phyloP scores from a whole-genome alignment of 2,329 filamentous ascomycete species.

The Neurospora sp. region DNA sequence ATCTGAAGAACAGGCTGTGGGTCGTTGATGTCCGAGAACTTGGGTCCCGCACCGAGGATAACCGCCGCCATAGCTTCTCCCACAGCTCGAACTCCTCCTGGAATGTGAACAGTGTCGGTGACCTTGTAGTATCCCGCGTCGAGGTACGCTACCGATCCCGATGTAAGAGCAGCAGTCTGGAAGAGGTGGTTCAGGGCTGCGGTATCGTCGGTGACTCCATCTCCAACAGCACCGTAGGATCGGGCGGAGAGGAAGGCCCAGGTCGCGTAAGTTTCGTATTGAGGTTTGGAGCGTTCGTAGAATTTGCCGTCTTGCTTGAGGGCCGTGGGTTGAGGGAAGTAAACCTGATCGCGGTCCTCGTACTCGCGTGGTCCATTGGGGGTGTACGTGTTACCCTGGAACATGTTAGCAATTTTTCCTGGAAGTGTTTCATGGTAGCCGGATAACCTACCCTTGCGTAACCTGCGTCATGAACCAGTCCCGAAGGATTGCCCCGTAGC shows the following conservation, averaged over 20 bases:
- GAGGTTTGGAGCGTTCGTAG: conserved; percentile 45
- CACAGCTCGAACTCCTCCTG: conserved; percentile 41
- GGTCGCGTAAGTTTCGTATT: conserved; percentile 47
- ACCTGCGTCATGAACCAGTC: conserved; percentile 46
- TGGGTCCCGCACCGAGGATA: conserved; percentile 45
- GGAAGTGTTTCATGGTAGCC: neutral
- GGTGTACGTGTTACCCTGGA: conserved; percentile 57
- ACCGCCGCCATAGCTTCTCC: conserved; percentile 45
- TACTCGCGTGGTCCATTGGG: conserved; percentile 33
- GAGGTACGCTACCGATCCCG: conserved; percentile 43
- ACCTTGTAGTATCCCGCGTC: conserved; percentile 56
- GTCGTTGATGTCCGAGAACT: conserved; percentile 45
- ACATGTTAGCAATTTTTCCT: neutral
- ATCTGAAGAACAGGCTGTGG: conserved; percentile 58
- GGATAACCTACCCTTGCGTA: conserved; percentile 18
- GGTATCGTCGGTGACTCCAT: conserved; percentile 58
- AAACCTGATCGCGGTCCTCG: conserved; percentile 35
- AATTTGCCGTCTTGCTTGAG: conserved; percentile 48
- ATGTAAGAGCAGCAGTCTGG: conserved; percentile 23
- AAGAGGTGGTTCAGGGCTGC: conserved; percentile 23
- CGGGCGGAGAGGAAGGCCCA: conserved; percentile 53
- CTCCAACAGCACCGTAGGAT: conserved; percentile 54
- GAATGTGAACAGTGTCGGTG: conserved; percentile 41
- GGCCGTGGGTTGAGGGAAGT: conserved; percentile 38
- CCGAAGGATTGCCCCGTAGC: conserved; percentile 41